Evolutionary conservation across 129 eudicot species (phyloP).

Genomic region (Tagetes erecta): DNA sequence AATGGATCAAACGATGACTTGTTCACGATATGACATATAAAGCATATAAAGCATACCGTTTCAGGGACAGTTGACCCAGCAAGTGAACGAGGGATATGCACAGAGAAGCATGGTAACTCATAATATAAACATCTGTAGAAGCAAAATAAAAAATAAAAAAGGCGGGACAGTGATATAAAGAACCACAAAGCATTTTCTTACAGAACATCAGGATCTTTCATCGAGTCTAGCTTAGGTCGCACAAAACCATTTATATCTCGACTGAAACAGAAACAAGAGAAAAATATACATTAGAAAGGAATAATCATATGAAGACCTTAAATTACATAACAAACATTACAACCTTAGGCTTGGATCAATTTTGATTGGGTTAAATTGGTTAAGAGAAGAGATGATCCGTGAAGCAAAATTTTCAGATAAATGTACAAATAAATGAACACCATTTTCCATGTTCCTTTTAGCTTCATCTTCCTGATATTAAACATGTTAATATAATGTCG

Average conservation of each 20-base stretch:
- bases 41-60: conserved; percentile 29
- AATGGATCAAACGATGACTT: not conserved
- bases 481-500: not conserved
- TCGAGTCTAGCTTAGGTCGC: conserved; percentile 16
- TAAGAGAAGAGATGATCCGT: not conserved
- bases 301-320: not conserved
- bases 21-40: not conserved
- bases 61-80: conserved; percentile 47
- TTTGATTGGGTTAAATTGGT: conserved; percentile 21
- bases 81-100: conserved; percentile 39
- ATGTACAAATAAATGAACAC: conserved; percentile 39
- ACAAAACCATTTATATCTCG: conserved; percentile 39
- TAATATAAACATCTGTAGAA: conserved; percentile 39
- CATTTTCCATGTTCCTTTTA: conserved; percentile 32
- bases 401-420: conserved; percentile 26
- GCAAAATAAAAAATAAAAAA: not conserved
- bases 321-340: not conserved
- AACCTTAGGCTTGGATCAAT: conserved; percentile 36
- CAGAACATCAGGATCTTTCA: conserved; percentile 26
- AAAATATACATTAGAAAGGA: not conserved
- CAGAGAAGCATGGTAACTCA: conserved; percentile 26
- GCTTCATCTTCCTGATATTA: conserved; percentile 45
- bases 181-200: conserved; percentile 26
- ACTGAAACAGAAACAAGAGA: conserved; percentile 17
- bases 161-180: not conserved